These are phyloP conservation scores for Penicillium waksmanii DNA, from an alignment of 495 filamentous ascomycete genomes.

Conservation along the genomic window DNA sequence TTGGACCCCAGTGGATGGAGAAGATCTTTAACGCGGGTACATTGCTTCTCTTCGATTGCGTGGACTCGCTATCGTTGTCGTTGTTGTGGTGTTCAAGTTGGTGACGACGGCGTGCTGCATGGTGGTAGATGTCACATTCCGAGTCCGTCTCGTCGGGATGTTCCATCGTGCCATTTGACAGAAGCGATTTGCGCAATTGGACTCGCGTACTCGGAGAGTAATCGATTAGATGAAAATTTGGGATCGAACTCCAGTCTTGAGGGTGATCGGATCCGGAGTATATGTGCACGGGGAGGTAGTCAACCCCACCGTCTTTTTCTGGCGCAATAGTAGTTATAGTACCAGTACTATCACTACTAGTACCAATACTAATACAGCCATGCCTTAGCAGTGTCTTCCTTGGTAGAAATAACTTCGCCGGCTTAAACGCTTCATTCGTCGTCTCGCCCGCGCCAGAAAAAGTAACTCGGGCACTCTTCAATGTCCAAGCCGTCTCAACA, in stretches of 20 bases:
- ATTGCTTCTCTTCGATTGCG: background rate
- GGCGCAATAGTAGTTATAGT: too few relatives aligned
- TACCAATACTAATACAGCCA: background rate
- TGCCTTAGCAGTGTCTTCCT: background rate
- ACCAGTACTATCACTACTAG: background rate
- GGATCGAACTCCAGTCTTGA: conserved; percentile 21
- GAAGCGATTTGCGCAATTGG: conserved; percentile 26
- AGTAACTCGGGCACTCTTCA: conserved; percentile 25
- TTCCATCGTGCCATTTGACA: background rate
- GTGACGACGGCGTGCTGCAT: background rate
- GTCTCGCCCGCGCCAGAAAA: conserved; percentile 37
- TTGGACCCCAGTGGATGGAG: conserved; percentile 49
- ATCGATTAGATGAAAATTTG: conserved; percentile 39
- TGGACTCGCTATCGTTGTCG: background rate
- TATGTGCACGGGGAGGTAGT: conserved; percentile 22
- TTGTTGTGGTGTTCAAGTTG: too few relatives aligned
- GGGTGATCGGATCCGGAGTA: conserved; percentile 38
- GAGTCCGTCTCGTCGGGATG: background rate
- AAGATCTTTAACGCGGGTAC: conserved; percentile 40
- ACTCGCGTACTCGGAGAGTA: conserved; percentile 29
- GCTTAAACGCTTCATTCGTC: conserved; percentile 29
- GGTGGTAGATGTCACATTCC: background rate
- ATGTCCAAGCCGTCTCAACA: conserved; percentile 34
- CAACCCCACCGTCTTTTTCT: background rate
- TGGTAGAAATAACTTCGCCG: conserved; percentile 6